A percentile compares a stretch with the other conserved stretches of the same genome.
phyloP scores from a whole-genome alignment of 2,329 filamentous ascomycete genomes.

The Cladophialophora psammophila region DNA sequence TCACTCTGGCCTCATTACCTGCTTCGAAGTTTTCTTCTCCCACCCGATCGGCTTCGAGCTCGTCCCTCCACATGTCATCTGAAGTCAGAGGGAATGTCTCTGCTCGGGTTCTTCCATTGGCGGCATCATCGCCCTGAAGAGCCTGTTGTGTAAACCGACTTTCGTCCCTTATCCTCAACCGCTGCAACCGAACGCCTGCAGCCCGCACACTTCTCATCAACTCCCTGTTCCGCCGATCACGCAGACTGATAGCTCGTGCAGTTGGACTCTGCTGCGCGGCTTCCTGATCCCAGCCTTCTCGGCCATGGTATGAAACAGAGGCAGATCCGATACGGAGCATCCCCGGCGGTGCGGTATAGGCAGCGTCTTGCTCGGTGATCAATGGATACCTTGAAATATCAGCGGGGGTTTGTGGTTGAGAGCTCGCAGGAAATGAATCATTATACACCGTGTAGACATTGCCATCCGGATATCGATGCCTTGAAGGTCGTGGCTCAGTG shows the following conservation, averaged over 20 bases:
- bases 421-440: constrained; percentile 34
- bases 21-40: constrained; percentile 40
- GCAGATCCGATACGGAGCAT: constrained; percentile 23
- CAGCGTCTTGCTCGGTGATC: constrained; percentile 35
- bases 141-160: constrained; percentile 24
- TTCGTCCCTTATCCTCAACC: constrained; percentile 30
- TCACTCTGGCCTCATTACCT: constrained; percentile 18
- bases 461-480: constrained; percentile 35
- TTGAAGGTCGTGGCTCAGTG: constrained; percentile 28
- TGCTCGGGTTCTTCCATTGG: constrained; percentile 4
- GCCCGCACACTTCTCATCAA: constrained; percentile 32
- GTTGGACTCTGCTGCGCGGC: constrained; percentile 34
- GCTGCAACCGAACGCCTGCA: constrained; percentile 32
- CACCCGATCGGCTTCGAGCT: constrained; percentile 38
- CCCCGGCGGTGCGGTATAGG: constrained; percentile 39
- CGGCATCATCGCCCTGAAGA: constrained; percentile 7
- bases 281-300: constrained; percentile 17
- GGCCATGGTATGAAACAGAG: constrained; percentile 13
- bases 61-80: constrained; percentile 37
- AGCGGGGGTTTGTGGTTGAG: constrained; percentile 40
- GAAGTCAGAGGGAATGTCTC: constrained; percentile 11
- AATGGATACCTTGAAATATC: constrained; percentile 33
- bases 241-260: constrained; percentile 33
- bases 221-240: constrained; percentile 36
- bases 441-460: constrained; percentile 39